These are phyloP conservation scores for Cenococcum geophilum DNA, from an alignment of 495 filamentous ascomycete species.

Conservation along the genomic window DNA sequence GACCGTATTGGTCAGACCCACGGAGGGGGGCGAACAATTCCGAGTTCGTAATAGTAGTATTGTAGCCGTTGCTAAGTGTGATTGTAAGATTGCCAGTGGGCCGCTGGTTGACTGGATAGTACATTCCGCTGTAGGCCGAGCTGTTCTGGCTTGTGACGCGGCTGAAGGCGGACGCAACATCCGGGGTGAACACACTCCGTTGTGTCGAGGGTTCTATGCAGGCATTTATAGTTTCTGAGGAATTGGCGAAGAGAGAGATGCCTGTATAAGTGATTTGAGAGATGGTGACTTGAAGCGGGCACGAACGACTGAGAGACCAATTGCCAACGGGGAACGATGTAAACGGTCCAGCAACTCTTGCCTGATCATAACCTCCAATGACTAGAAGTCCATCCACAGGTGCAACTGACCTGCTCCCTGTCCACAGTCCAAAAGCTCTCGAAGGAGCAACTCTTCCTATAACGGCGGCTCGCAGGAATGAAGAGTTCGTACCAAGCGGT, in stretches of 20 bases:
- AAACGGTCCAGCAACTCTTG: not conserved
- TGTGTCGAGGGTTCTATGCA: slow-evolving; percentile 2
- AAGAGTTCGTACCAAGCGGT: slow-evolving; percentile 5
- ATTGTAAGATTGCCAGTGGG: not conserved
- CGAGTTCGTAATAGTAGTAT: not conserved
- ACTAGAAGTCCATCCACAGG: not conserved
- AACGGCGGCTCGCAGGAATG: slow-evolving; percentile 2
- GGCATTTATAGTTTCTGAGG: not conserved
- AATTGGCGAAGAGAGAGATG: not conserved
- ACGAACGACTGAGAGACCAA: not conserved
- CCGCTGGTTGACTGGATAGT: not conserved
- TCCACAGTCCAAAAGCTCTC: not conserved
- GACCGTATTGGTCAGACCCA: slow-evolving; percentile 2
- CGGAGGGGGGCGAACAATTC: slow-evolving; percentile 8
- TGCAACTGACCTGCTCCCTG: not conserved
- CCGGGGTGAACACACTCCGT: not conserved
- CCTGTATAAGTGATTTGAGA: not conserved
- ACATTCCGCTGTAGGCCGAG: not conserved
- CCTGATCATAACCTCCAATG: slow-evolving; percentile 4
- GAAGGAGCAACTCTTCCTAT: not conserved
- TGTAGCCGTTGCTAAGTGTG: slow-evolving; percentile 3
- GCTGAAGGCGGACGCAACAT: not conserved
- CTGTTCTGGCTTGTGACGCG: not conserved
- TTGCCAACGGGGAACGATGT: not conserved
- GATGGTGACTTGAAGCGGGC: slow-evolving; percentile 4